Conservation (phyloP, 139 green algal species). For the Volvox africanus region DNA sequence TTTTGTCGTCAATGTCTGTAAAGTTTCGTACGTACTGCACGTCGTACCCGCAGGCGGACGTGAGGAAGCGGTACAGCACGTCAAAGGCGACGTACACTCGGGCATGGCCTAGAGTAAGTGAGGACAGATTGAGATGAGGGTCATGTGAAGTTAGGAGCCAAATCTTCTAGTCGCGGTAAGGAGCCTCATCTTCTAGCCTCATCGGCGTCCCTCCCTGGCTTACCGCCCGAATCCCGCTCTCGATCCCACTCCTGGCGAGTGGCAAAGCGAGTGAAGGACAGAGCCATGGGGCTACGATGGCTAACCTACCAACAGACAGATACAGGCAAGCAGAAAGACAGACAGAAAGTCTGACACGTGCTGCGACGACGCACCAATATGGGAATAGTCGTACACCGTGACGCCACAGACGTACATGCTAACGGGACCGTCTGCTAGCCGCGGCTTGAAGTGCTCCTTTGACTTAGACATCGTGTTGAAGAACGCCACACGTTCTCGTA, state of each 20-base stretch:
- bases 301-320: too few relatives aligned
- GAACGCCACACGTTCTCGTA: conserved; percentile 17
- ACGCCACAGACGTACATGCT: conserved; percentile 99
- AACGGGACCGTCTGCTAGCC: conserved; percentile 70
- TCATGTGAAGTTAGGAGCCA: too few relatives aligned
- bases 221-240: too few relatives aligned
- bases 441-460: conserved; percentile 89
- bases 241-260: too few relatives aligned
- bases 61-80: conserved; percentile 87
- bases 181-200: too few relatives aligned
- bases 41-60: conserved; percentile 71
- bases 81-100: conserved; percentile 97
- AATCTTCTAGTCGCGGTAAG: too few relatives aligned
- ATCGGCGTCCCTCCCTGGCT: too few relatives aligned
- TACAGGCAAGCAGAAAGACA: too few relatives aligned
- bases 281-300: too few relatives aligned
- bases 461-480: conserved; percentile 86
- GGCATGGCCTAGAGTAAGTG: conserved; percentile 83
- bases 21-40: conserved; percentile 86
- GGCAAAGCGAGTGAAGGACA: too few relatives aligned
- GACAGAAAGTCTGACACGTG: too few relatives aligned
- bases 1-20: conserved; percentile 97
- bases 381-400: conserved; percentile 93
- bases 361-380: conserved; percentile 84
- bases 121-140: too few relatives aligned